Evolutionary conservation across 192 early-diverging fungal species (phyloP).

Genomic region (Backusella westeae): DNA sequence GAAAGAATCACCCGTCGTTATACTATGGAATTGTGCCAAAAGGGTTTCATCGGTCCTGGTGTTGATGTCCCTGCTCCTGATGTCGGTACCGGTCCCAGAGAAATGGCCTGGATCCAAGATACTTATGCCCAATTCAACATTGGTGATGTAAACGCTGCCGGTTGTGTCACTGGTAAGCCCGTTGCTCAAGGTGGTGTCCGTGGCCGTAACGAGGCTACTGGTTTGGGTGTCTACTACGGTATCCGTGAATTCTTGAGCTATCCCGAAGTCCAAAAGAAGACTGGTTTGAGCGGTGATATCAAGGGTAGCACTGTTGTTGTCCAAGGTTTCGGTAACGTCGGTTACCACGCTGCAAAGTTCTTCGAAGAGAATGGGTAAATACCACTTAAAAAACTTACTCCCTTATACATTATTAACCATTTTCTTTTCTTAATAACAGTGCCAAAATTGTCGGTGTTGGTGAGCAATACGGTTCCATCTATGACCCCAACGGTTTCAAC

Average conservation of each 20-base stretch:
- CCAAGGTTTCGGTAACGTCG: constrained; percentile 87
- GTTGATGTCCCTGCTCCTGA: constrained; percentile 84
- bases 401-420: neutral
- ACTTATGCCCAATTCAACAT: constrained; percentile 84
- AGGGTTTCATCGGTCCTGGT: constrained; percentile 81
- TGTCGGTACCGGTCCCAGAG: constrained; percentile 74
- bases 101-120: constrained; percentile 88
- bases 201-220: constrained; percentile 80
- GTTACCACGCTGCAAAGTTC: constrained; percentile 82
- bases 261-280: constrained; percentile 75
- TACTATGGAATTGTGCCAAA: constrained; percentile 81
- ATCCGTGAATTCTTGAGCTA: constrained; percentile 76
- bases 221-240: constrained; percentile 80
- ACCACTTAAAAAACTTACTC: neutral
- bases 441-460: constrained; percentile 75
- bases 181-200: constrained; percentile 77
- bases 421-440: constrained; percentile 25
- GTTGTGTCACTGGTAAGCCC: constrained; percentile 82
- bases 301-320: constrained; percentile 64
- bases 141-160: constrained; percentile 76
- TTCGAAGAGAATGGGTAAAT: constrained; percentile 65
- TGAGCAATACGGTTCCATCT: constrained; percentile 67
- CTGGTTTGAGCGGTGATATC: constrained; percentile 59
- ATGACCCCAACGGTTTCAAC: constrained; percentile 62
- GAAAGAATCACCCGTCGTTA: constrained; percentile 82